phyloP scores from a whole-genome alignment of 345 rosid species.

The Brassica cretica region DNA sequence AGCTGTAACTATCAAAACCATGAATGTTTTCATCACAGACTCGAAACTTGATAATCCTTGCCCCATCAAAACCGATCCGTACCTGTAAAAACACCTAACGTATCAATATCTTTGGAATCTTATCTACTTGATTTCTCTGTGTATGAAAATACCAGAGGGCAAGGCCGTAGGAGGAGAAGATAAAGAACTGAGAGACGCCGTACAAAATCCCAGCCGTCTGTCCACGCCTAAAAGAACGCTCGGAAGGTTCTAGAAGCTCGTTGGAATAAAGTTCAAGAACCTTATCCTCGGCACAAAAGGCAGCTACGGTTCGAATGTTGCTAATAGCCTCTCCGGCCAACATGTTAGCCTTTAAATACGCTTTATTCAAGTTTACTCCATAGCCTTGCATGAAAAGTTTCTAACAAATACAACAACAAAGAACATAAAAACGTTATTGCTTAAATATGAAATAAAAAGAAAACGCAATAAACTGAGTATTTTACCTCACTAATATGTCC shows the following conservation, averaged over 20 bases:
- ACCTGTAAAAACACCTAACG: conserved; percentile 24
- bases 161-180: conserved; percentile 94
- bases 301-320: conserved; percentile 92
- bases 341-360: conserved; percentile 93
- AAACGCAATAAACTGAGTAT: neutral
- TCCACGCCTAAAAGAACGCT: conserved; percentile 74
- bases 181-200: conserved; percentile 93
- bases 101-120: neutral
- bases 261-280: conserved; percentile 69
- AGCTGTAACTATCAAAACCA: conserved; percentile 94
- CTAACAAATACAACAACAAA: conserved; percentile 43
- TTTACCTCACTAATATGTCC: conserved; percentile 98
- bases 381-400: conserved; percentile 94
- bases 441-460: neutral
- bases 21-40: conserved; percentile 85
- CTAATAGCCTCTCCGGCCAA: conserved; percentile 91
- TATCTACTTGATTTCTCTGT: neutral
- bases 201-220: conserved; percentile 88
- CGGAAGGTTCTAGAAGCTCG: conserved; percentile 81
- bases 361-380: conserved; percentile 92
- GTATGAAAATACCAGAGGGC: conserved; percentile 63
- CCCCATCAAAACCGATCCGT: conserved; percentile 60
- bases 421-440: neutral
- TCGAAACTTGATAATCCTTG: conserved; percentile 75
- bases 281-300: conserved; percentile 89